Evolutionary conservation across 2,329 filamentous ascomycete species (phyloP).

Genomic region (Albifimbria verrucaria): DNA sequence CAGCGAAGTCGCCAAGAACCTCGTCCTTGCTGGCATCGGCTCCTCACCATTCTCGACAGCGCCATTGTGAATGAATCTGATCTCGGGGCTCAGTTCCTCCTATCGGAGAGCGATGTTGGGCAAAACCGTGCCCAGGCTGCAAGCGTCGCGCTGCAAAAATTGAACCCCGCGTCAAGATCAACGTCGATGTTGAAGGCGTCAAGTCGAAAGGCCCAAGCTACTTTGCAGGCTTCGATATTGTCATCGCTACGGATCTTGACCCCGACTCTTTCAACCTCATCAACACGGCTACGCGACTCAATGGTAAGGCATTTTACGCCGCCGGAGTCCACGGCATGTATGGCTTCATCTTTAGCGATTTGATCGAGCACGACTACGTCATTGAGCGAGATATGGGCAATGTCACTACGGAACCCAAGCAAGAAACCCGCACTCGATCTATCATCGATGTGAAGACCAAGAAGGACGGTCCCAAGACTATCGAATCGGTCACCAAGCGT

Average conservation of each 20-base stretch:
- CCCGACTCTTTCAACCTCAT: slow-evolving; percentile 71
- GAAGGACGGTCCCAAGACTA: slow-evolving; percentile 62
- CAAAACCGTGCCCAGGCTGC: slow-evolving; percentile 83
- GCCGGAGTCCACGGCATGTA: slow-evolving; percentile 85
- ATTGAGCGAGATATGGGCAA: slow-evolving; percentile 85
- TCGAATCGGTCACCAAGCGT: slow-evolving; percentile 87
- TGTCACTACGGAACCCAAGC: slow-evolving; percentile 52
- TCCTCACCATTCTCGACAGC: slow-evolving; percentile 87
- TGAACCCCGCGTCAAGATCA: slow-evolving; percentile 83
- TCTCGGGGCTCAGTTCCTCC: slow-evolving; percentile 78
- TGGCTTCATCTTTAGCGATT: slow-evolving; percentile 91
- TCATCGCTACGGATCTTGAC: slow-evolving; percentile 86
- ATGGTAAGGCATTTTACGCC: slow-evolving; percentile 81
- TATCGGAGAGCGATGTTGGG: slow-evolving; percentile 67
- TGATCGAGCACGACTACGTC: slow-evolving; percentile 86
- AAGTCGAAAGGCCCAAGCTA: slow-evolving; percentile 67
- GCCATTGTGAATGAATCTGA: slow-evolving; percentile 73
- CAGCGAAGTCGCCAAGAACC: slow-evolving; percentile 95
- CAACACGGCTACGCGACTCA: slow-evolving; percentile 81
- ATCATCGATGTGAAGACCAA: slow-evolving; percentile 70
- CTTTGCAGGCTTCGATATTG: slow-evolving; percentile 76
- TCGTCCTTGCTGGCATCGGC: slow-evolving; percentile 88
- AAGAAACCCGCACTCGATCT: slow-evolving; percentile 75
- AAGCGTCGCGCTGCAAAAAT: slow-evolving; percentile 70
- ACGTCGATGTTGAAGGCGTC: slow-evolving; percentile 66